Base-by-base conservation (phyloP, 345 rosid species). In the Salix exigua region DNA sequence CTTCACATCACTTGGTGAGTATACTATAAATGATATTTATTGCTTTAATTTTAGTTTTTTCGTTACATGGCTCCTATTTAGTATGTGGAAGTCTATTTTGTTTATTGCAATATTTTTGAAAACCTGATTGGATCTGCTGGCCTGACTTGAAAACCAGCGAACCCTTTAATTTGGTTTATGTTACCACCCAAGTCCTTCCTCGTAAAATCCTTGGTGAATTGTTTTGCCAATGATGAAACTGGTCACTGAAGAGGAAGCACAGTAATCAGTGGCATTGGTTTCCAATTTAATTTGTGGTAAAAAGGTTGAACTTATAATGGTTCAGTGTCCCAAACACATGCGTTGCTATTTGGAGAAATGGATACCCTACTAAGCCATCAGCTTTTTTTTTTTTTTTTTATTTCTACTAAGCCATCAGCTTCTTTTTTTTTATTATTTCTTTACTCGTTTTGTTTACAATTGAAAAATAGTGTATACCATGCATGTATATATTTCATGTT, bases 1-100 rank as follows among this genome's bases (percentile, higher is more conserved):
- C 82, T 96, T 96, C 64, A 91, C 99, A 75, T 96, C 99, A 42
- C 94, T 96, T 73, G 99, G 99, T 96, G 77, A 87, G 98, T 86
- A 68, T 31, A 2, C 38, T 42, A 35, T 73, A 14, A 8, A 62
- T 46, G 38, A 64, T 2, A 19, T n/a, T 60, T 21, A 10, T 31
- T 72, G 17, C 17, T 31, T 73, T 21, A 16, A 51, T 63, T 58
- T 19, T 28, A 25, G 1, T 19, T 26, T 25, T 75, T 55, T 70
- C 28, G 18, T 4, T 14, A 65, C 23, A 48, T n/a, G 37, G 31
- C 21, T 19, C 53, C 25, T 31, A 14, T 67, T 25, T 33, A 35
- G 62, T 18, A 31, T 7, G n/a, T 23, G 17, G 26, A 46, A 63
- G 14, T 68, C 37, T 11, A 63, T 72, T 79, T 71, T 46, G 26